Evolutionary conservation across 768 basidiomycete genomes (phyloP).

Genomic region (Neoboletus magnificus): DNA sequence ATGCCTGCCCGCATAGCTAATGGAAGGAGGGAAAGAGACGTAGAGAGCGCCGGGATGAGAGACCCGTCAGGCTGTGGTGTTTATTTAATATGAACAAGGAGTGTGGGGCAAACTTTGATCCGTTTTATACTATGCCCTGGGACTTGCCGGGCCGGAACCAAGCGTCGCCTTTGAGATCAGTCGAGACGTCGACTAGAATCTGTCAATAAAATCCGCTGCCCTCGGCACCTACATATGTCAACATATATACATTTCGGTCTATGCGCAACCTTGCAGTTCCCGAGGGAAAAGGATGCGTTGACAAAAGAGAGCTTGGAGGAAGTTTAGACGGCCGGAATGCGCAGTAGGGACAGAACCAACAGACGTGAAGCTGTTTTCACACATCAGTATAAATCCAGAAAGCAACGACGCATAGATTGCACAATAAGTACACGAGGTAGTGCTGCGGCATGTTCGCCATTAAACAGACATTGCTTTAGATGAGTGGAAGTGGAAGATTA

Average conservation of each 20-base stretch:
- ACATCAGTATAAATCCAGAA: conserved; percentile 3
- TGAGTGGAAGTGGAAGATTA: conserved; percentile 36
- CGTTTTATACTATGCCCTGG: neutral
- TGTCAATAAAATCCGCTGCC: neutral
- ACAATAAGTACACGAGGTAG: conserved; percentile 40
- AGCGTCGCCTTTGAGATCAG: too few species aligned
- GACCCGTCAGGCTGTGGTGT: neutral
- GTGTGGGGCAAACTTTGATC: conserved; percentile 1
- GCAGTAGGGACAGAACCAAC: neutral
- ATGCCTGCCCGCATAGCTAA: conserved; percentile 27
- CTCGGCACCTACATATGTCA: neutral
- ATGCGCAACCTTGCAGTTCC: neutral
- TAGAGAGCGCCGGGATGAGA: conserved; percentile 2
- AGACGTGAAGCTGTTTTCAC: neutral
- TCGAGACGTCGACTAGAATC: neutral
- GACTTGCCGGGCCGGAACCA: neutral
- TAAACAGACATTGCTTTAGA: conserved; percentile 42
- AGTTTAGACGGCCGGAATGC: too few species aligned
- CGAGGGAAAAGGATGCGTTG: too few species aligned
- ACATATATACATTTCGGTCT: neutral
- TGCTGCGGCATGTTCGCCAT: conserved; percentile 37
- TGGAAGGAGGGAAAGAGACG: conserved; percentile 9
- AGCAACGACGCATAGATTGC: conserved; percentile 35
- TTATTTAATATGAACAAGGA: neutral
- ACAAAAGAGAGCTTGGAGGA: neutral